Conservation (phyloP, 192 early-diverging fungal genomes). For the Phycomyces nitens region DNA sequence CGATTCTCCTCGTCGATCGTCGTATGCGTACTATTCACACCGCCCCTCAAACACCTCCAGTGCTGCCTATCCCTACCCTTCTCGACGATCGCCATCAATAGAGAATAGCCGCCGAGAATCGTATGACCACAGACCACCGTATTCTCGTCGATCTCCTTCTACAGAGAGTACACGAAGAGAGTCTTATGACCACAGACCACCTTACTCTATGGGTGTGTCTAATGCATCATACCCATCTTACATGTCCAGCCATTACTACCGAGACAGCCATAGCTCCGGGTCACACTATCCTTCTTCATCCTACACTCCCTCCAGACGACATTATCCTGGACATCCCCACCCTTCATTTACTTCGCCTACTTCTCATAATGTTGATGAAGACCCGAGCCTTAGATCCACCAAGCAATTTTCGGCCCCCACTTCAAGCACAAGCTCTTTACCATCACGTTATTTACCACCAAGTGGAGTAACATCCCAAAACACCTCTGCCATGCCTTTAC, state of each 20-base stretch:
- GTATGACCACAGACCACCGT: constrained; percentile 19
- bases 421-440: too few species aligned
- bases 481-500: neutral
- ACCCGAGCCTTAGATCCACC: neutral
- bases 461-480: too few species aligned
- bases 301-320: constrained; percentile 3
- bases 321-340: constrained; percentile 8
- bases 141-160: constrained; percentile 15
- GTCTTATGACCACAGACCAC: constrained; percentile 5
- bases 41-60: neutral
- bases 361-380: neutral
- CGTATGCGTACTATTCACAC: constrained; percentile 19
- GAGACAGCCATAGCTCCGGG: neutral
- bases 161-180: neutral
- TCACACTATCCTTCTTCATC: neutral
- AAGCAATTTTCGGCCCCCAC: too few species aligned
- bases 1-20: constrained; percentile 13
- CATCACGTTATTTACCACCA: too few species aligned
- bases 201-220: neutral
- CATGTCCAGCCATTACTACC: constrained; percentile 8
- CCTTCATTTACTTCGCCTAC: neutral
- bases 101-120: constrained; percentile 14
- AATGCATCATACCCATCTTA: constrained; percentile 8
- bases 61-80: constrained; percentile 10
- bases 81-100: constrained; percentile 25